These are phyloP conservation scores for Remersonia thermophila DNA, from an alignment of 2,329 filamentous ascomycete species.

Conservation along the genomic window DNA sequence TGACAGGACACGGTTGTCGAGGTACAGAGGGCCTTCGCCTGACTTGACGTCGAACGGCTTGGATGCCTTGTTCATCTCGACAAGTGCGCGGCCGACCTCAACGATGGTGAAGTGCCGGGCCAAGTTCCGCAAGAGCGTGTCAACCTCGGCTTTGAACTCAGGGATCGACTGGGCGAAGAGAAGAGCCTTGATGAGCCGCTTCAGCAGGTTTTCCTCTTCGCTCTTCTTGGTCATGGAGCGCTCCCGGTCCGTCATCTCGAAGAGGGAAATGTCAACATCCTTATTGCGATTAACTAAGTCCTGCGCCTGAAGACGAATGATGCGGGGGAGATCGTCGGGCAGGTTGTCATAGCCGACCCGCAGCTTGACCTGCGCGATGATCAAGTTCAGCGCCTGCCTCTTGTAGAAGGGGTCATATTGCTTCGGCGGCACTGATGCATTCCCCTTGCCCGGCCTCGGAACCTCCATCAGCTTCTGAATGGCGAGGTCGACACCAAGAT, in stretches of 20 bases:
- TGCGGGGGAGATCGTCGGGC: constrained; percentile 75
- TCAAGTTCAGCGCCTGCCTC: constrained; percentile 76
- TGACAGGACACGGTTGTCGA: constrained; percentile 77
- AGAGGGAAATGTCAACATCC: constrained; percentile 55
- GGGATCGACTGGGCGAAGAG: constrained; percentile 76
- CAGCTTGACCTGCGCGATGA: constrained; percentile 81
- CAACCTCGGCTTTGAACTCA: constrained; percentile 66
- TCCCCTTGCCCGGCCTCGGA: constrained; percentile 47
- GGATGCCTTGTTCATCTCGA: constrained; percentile 62
- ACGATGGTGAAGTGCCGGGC: constrained; percentile 84
- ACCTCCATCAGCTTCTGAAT: constrained; percentile 77
- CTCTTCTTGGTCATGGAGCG: constrained; percentile 80
- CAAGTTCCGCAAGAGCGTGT: constrained; percentile 63
- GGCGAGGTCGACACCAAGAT: constrained; percentile 77
- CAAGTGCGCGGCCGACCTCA: constrained; percentile 76
- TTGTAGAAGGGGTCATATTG: constrained; percentile 77
- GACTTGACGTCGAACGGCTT: constrained; percentile 74
- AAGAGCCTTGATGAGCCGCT: constrained; percentile 77
- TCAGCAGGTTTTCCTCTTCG: constrained; percentile 68
- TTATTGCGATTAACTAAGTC: constrained; percentile 65
- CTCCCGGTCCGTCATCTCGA: constrained; percentile 65
- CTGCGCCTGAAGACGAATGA: constrained; percentile 79
- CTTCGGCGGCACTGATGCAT: constrained; percentile 27
- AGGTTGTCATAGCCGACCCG: constrained; percentile 77
- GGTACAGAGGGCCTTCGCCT: constrained; percentile 74